Percentiles rank a stretch among this genome's conserved stretches.
Conservation (phyloP, 345 rosid species). For the Theobroma cacao region DNA sequence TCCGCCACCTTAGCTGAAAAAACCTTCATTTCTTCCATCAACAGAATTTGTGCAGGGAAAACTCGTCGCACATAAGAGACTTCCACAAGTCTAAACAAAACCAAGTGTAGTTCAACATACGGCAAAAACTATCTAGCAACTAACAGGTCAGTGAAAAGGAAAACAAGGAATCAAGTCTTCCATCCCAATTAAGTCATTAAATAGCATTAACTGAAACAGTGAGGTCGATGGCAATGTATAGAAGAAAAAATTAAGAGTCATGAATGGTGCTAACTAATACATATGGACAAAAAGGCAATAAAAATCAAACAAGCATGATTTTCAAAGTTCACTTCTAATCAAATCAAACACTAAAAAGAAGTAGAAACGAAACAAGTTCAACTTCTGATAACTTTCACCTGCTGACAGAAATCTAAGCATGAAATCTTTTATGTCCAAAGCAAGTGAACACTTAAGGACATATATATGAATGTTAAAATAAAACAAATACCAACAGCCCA, state of each 20-base stretch:
- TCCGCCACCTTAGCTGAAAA: slow-evolving; percentile 77
- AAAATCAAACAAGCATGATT: neutral
- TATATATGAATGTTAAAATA: neutral
- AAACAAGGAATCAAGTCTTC: neutral
- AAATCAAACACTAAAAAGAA: neutral
- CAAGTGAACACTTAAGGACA: neutral
- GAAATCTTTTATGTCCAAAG: neutral
- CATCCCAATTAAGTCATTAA: neutral
- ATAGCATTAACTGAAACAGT: neutral
- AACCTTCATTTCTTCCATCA: slow-evolving; percentile 42
- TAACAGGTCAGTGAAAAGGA: neutral
- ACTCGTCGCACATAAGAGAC: neutral
- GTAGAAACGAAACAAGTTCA: neutral
- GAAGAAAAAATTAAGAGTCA: neutral
- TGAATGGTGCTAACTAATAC: neutral
- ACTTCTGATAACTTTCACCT: neutral
- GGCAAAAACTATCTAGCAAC: neutral
- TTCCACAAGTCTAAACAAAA: neutral
- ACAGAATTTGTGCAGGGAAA: slow-evolving; percentile 16
- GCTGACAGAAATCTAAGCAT: neutral
- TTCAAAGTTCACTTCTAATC: neutral
- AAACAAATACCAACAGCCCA: neutral
- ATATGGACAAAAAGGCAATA: neutral
- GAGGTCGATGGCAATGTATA: neutral
- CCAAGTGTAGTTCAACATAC: neutral